Percentiles rank a stretch among this genome's conserved stretches.
phyloP scores from a whole-genome alignment of 805 yeast species.

The Yarrowia hollandica region DNA sequence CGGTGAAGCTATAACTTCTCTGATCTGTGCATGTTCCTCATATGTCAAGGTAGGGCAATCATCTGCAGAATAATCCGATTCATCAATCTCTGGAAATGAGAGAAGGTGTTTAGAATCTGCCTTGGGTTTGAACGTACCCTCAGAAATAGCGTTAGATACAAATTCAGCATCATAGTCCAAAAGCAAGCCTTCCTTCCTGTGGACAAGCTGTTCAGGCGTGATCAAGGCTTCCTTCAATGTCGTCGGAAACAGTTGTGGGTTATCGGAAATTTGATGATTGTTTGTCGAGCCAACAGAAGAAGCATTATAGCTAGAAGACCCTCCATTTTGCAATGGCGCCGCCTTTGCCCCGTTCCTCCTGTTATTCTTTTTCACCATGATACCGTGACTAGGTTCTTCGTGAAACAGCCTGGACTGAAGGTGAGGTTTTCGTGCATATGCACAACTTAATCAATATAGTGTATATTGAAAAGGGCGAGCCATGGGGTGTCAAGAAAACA shows the following conservation, averaged over 20 bases:
- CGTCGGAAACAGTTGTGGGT: not conserved
- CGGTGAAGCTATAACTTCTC: slow-evolving; percentile 4
- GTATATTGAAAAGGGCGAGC: not conserved
- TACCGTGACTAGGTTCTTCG: slow-evolving; percentile 5
- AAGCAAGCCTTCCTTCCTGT: slow-evolving; percentile 14
- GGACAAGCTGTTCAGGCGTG: slow-evolving; percentile 4
- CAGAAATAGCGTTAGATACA: not conserved
- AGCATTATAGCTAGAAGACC: not conserved
- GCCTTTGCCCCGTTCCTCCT: not conserved
- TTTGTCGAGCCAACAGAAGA: not conserved
- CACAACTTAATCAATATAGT: slow-evolving; percentile 15
- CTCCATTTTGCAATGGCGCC: not conserved
- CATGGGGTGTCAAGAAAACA: not conserved
- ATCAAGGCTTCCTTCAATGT: not conserved
- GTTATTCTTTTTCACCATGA: slow-evolving; percentile 8
- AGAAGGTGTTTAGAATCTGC: not conserved
- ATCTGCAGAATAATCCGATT: not conserved
- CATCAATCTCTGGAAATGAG: not conserved
- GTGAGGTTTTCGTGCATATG: slow-evolving; percentile 28
- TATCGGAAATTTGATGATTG: not conserved
- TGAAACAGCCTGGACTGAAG: not conserved
- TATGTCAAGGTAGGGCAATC: slow-evolving; percentile 7
- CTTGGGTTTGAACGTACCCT: slow-evolving; percentile 19
- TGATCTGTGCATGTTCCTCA: slow-evolving; percentile 10
- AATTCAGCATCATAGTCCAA: slow-evolving; percentile 23